Evolutionary conservation across 108 stramenopile species (phyloP), one percentile per base, ranked within the genome.

Genomic region (Cyclotella kingstonii): DNA sequence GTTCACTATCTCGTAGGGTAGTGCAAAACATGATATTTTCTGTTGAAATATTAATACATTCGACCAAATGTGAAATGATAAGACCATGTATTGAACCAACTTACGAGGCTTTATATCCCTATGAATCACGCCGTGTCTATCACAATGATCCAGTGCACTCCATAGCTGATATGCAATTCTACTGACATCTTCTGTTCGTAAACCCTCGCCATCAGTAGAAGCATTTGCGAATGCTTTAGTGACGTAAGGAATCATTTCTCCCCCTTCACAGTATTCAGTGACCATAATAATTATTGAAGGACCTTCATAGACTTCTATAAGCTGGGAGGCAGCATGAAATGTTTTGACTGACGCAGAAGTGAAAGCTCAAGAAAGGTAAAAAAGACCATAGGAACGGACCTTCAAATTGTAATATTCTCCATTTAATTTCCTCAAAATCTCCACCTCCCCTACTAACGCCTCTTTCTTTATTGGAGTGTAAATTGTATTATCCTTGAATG

Each of bases 221-320:
- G 47, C 26, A 18, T 54, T 28, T 5, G 31, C 23, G 39, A 70
- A 68, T 31, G 71, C 60, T 2, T 40, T 34, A 11, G 68, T 51
- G 2, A 87, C 63, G 51, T 87, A 93, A 49, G 87, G 76, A 79
- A 89, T 81, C 86, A 89, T 93, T 50, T 93, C 87, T 22, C 90
- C 90, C 2, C 91, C 87, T 14, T 75, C 77, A 59, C 86, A 89
- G 29, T 64, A 76, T 60, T 93, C 91, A 1, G 87, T 93, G 18
- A 93, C 72, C 19, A 93, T 49, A 45, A 75, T 76, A 33, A 93
- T 73, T 18, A 68, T 41, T 18, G 63, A 57, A 2, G 85, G 61
- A 8, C 80, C 74, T 78, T 93, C 91, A 60, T 89, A 93, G 10
- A 93, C 76, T 19, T 62, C 72, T 0, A 52, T 38, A 3, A 93